These are phyloP conservation scores for Cryptosporidium sp. DNA, from an alignment of 169 alveolate species.

Conservation along the genomic window DNA sequence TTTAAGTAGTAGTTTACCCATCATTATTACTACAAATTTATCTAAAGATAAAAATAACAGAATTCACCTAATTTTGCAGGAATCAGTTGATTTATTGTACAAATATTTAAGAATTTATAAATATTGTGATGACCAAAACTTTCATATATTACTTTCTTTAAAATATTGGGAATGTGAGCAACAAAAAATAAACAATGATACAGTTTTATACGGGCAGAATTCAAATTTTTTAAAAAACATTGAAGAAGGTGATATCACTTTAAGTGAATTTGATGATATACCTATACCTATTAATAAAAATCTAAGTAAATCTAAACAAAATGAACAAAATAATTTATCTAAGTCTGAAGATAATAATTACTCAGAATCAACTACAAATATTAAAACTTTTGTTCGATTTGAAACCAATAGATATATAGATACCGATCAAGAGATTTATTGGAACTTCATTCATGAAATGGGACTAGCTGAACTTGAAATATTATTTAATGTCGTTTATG, in stretches of 20 bases:
- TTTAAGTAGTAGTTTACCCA: background rate
- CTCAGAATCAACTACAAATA: background rate
- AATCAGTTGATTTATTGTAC: background rate
- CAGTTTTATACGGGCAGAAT: too few species aligned
- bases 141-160: background rate
- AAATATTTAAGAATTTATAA: background rate
- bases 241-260: background rate
- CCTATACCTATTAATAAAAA: conserved; percentile 6
- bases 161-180: background rate
- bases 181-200: background rate
- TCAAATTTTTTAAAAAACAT: background rate
- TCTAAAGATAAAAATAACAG: background rate
- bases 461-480: conserved; percentile 10
- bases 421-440: background rate
- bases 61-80: background rate
- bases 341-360: too few species aligned
- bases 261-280: background rate
- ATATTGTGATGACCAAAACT: background rate
- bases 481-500: background rate
- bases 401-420: background rate
- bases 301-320: background rate
- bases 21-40: background rate
- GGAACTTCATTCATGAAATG: background rate
- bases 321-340: background rate
- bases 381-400: background rate